Evolutionary conservation across 164 flowering plant genomes (phyloP).

Genomic region (Cinnamomum chago): DNA sequence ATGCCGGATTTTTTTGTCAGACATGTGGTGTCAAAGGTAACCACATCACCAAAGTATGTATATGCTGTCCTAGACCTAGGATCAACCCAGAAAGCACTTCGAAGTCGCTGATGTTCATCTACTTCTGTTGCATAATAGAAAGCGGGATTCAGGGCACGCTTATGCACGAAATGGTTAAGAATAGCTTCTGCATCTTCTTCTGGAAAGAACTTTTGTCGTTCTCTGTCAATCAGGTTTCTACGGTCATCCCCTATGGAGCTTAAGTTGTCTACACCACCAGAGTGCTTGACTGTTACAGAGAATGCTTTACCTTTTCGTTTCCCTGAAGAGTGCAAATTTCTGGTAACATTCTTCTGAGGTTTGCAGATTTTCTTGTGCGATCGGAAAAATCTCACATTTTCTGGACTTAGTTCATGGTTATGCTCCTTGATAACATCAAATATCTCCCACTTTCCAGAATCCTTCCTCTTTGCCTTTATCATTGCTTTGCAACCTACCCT

Average conservation of each 20-base stretch:
- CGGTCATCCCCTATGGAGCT: conserved; percentile 78
- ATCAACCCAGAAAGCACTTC: conserved; percentile 41
- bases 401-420: conserved; percentile 52
- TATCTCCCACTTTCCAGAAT: conserved; percentile 59
- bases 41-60: conserved; percentile 40
- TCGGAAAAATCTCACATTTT: conserved; percentile 47
- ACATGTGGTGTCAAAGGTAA: conserved; percentile 41
- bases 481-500: conserved; percentile 57
- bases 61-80: conserved; percentile 30
- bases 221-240: conserved; percentile 62
- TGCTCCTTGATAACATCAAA: conserved; percentile 72
- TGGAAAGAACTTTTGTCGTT: conserved; percentile 39
- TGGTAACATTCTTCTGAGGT: conserved; percentile 9
- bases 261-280: conserved; percentile 69
- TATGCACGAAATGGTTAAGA: conserved; percentile 52
- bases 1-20: conserved; percentile 31
- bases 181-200: conserved; percentile 59
- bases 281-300: conserved; percentile 65
- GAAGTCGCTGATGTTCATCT: conserved; percentile 30
- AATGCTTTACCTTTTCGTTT: conserved; percentile 70
- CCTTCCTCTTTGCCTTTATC: conserved; percentile 52
- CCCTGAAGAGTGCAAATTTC: conserved; percentile 6
- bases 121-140: conserved; percentile 39
- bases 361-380: conserved; percentile 3
- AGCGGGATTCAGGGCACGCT: conserved; percentile 25